These are phyloP conservation scores for Rhodotorula sp. DNA, from an alignment of 1,284 basidiomycete genomes.

Conservation along the genomic window DNA sequence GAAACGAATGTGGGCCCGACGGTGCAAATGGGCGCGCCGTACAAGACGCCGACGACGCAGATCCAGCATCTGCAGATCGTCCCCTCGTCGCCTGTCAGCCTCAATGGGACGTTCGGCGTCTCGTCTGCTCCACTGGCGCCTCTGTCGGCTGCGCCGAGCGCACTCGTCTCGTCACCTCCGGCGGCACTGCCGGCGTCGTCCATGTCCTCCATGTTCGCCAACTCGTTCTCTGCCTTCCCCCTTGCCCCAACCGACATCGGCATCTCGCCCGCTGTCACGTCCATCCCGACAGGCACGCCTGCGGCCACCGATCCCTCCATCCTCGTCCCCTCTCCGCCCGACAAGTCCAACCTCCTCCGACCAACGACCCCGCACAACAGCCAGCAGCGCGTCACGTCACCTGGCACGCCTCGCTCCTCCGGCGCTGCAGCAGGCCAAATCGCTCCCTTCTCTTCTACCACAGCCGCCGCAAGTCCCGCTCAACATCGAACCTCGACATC, in stretches of 20 bases:
- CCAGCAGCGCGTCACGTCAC: not conserved
- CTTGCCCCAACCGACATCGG: not conserved
- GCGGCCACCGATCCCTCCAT: not conserved
- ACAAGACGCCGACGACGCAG: not conserved
- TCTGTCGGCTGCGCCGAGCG: not conserved
- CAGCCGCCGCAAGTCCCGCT: not conserved
- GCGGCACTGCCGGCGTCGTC: not conserved
- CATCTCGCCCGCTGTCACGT: not conserved
- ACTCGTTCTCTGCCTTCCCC: not conserved
- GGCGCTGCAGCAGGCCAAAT: not conserved
- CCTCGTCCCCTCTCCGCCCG: not conserved
- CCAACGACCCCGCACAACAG: not conserved
- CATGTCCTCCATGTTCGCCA: slow-evolving; percentile 5
- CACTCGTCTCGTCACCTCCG: not conserved
- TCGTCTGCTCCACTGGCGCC: no score
- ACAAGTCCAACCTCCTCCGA: not conserved
- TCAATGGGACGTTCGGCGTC: no score
- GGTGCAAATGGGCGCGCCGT: not conserved
- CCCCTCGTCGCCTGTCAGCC: not conserved
- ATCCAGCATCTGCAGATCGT: not conserved
- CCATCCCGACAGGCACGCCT: not conserved
- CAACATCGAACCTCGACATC: no score
- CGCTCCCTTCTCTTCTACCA: not conserved
- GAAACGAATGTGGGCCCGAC: not conserved
- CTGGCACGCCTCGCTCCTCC: no score